Evolutionary conservation across 768 basidiomycete species (phyloP), one percentile per base, ranked within the genome.

Genomic region (Amanita subjunquillea): DNA sequence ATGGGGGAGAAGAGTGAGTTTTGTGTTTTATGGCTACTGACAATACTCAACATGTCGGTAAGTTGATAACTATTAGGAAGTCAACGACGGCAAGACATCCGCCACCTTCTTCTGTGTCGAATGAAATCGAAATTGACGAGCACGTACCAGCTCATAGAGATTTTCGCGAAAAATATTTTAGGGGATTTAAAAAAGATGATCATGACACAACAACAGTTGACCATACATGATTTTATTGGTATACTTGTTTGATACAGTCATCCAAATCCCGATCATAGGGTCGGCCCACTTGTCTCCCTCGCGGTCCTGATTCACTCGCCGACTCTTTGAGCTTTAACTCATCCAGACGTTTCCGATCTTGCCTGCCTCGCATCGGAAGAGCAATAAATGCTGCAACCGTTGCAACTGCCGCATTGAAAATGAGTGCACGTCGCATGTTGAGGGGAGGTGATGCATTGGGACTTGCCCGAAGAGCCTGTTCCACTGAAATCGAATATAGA

Each of bases 1-100:
- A 23, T 99, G 95, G 95, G 93, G 91, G 1, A 74, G 95, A 58
- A 69, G 95, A 63, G 93, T 92, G 61, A 67, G 87, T 70, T 23
- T 41, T 46, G 7, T 12, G 9, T 6, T 6, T 3, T 6, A 15
- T 15, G 15, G 15, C 12, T 5, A 10, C 34, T 5, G 13, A 27
- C 36, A 3, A 48, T 48, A 4, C 36, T 55, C 36, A 49, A 30
- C 38, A 13, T n/a, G 15, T 34, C 46, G 22, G 57, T 40, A 59
- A 95, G 92, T 74, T 99, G 15, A 88, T 98, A 50, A 98, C 95
- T 6, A 85, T 98, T 63, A 81, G 80, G 51, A 98, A 95, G 67
- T 71, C 64, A 2, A 74, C 77, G 6, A 53, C 67, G 8, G 56
- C 64, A 37, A 61, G 61, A 32, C 80, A 74, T 57, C 67, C 74